Evolutionary conservation across 371 early-diverging fungal genomes (phyloP), one percentile per base, ranked within the genome.

Genomic region (Actinomortierella wolfii): DNA sequence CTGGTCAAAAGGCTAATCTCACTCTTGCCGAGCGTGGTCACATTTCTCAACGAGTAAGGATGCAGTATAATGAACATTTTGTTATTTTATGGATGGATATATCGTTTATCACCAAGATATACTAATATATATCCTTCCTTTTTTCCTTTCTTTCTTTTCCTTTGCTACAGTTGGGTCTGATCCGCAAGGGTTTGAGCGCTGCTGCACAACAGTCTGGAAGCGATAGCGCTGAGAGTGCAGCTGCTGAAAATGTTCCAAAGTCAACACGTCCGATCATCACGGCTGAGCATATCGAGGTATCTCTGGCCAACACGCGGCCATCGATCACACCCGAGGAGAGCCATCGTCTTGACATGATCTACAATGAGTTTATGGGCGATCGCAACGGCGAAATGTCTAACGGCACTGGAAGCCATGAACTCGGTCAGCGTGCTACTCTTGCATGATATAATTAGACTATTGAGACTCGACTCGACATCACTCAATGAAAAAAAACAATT

Each of bases 291-390:
- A 64, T 89, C n/a, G 83, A 84, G 8, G 81, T 79, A 51, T 88
- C 90, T 0, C 57, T 90, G 11, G 77, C 76, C 54, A 74, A 67
- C 24, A 89, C 89, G 1, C 76, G 87, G 42, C 81, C 90, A 18
- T 91, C 90, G 14, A 88, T 86, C 41, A 86, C 87, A 1, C 79
- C 77, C 14, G 84, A 88, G 53, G 90, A 91, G 54, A 78, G 76
- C 25, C 18, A 64, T 39, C 74, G 89, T 51, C 75, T 91, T 26
- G 70, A 81, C 26, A 61, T 74, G 39, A 87, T 91, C 24, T 89
- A 89, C 51, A 73, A 83, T 54, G 89, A 87, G 67, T 89, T 89
- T 71, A 77, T 89, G 42, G 86, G 85, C 7, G 89, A 86, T 21
- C 78, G 87, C 43, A 86, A 84, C 6, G 89, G 89, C 28, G 87